phyloP scores from a whole-genome alignment of 2,329 filamentous ascomycete genomes.

The Mycosphaerella arachidis region DNA sequence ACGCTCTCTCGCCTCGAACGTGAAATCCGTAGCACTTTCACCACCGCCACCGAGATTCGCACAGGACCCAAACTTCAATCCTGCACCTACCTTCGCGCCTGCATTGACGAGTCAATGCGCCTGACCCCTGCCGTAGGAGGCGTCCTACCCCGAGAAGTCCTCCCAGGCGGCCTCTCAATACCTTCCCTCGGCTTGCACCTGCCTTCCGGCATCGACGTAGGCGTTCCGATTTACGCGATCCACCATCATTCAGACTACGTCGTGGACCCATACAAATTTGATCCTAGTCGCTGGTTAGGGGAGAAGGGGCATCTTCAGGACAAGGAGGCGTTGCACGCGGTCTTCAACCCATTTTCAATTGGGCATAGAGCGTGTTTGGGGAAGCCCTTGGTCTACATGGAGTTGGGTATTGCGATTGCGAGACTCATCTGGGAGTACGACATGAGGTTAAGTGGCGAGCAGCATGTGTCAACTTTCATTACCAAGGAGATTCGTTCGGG shows the following conservation, averaged over 20 bases:
- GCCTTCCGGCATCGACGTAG: conserved; percentile 34
- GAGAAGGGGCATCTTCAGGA: conserved; percentile 13
- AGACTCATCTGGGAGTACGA: conserved; percentile 26
- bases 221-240: conserved; percentile 33
- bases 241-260: conserved; percentile 35
- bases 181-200: conserved; percentile 34
- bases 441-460: conserved; percentile 19
- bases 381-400: conserved; percentile 42
- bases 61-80: conserved; percentile 31
- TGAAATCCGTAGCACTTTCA: conserved; percentile 36
- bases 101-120: conserved; percentile 46
- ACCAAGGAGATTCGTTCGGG: conserved; percentile 51
- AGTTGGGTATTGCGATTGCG: conserved; percentile 24
- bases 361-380: conserved; percentile 69
- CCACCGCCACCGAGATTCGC: conserved; percentile 28
- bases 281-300: conserved; percentile 28
- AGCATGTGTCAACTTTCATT: conserved; percentile 51
- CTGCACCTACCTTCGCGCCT: conserved; percentile 43
- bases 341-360: conserved; percentile 71
- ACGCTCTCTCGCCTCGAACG: conserved; percentile 31
- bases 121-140: conserved; percentile 42
- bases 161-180: conserved; percentile 30
- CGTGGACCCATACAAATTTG: conserved; percentile 24
- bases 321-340: conserved; percentile 44
- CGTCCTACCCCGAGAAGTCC: conserved; percentile 34